Base-by-base conservation (phyloP, 108 stramenopile genomes). In the Cyclotella kingstonii region DNA sequence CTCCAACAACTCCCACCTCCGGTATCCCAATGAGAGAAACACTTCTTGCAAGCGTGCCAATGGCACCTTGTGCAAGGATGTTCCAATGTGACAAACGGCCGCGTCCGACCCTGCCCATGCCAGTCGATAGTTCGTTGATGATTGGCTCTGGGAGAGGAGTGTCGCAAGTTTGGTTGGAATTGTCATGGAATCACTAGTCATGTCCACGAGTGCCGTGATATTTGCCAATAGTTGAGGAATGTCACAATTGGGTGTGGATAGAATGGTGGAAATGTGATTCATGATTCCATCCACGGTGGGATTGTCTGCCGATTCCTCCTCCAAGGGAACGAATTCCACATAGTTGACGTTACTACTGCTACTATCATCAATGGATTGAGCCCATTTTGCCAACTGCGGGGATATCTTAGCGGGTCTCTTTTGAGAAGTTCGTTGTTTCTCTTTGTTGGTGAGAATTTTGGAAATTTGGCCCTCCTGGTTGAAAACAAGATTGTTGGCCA, bases 61-160 rank as follows among this genome's bases (percentile, higher is more conserved):
- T 28, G 93, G 93, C 0, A 94, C 90, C 55, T 90, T 90, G 76
- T 94, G 93, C 30, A 91, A 52, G 8, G 88, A 83, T 17, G 90
- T 94, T 0, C 93, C 93, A 29, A 94, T 39, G 41, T 86, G 81
- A 46, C 85, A 84, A 25, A 94, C 65, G 17, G 90, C 84, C 43
- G 77, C 63, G 55, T 94, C 90, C 21, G 66, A 60, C 10, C 86
- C 90, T 1, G 83, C 87, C 90, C 90, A 91, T 30, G 84, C 87
- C 45, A 91, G 46, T 39, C 86, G 83, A 57, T 82, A 91, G n/a
- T n/a, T n/a, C n/a, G n/a, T n/a, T 0, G 64, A 46, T 26, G 66
- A 46, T 41, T 41, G 54, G 0, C 18, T 18, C 17, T 52, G 34
- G 11, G 70, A 56, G 12, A 71, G 25, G 5, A 63, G 28, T 0